These are phyloP conservation scores for Decorospora gaudefroyi DNA, from an alignment of 2,329 filamentous ascomycete species.

Conservation along the genomic window DNA sequence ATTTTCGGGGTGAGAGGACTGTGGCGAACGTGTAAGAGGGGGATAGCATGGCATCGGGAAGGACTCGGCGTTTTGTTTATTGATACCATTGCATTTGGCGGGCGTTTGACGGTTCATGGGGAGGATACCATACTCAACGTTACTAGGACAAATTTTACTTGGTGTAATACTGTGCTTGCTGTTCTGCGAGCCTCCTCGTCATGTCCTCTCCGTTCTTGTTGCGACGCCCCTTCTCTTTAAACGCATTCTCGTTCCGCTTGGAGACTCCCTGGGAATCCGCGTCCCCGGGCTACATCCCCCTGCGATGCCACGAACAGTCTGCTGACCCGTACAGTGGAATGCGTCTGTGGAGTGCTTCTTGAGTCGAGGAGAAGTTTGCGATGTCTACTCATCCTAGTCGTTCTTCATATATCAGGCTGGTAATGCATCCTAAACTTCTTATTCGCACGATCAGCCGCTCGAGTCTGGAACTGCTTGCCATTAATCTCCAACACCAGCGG, in stretches of 20 bases:
- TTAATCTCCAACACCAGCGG: constrained; percentile 80
- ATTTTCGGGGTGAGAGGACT: constrained; percentile 22
- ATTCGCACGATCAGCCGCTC: constrained; percentile 82
- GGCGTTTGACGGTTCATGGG: constrained; percentile 12
- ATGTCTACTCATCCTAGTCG: neutral
- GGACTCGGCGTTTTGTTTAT: constrained; percentile 1
- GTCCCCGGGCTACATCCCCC: too few species aligned
- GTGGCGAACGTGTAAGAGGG: constrained; percentile 7
- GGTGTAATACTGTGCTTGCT: too few species aligned
- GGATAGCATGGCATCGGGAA: neutral
- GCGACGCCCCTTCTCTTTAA: too few species aligned
- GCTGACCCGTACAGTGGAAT: neutral
- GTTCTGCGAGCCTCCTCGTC: too few species aligned
- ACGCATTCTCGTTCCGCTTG: too few species aligned
- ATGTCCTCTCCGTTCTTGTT: too few species aligned
- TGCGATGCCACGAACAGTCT: neutral
- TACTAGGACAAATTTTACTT: too few species aligned
- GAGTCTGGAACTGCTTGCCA: constrained; percentile 82
- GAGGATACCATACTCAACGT: constrained; percentile 17
- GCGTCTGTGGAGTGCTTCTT: neutral
- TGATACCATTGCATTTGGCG: constrained; percentile 28
- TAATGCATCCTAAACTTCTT: constrained; percentile 91
- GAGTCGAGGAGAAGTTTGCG: neutral
- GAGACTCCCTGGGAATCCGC: too few species aligned
- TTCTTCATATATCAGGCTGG: constrained; percentile 68